phyloP scores from a whole-genome alignment of 2,329 filamentous ascomycete species.

The Trichoderma atroviride region DNA sequence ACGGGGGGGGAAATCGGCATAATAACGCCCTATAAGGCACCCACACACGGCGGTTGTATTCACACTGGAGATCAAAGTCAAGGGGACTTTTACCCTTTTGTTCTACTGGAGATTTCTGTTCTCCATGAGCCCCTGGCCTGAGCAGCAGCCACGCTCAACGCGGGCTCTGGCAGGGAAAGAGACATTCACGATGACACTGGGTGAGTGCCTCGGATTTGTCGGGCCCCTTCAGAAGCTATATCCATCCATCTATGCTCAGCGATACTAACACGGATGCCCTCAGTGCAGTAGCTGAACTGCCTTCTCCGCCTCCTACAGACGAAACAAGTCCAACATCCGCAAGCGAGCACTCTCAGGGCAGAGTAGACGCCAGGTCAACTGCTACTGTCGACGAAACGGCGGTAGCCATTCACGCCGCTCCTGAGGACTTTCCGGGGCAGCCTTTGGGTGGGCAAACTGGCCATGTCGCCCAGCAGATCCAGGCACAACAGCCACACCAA shows the following conservation, averaged over 20 bases:
- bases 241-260: neutral
- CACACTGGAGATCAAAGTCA: too few relatives aligned
- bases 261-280: neutral
- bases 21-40: too few relatives aligned
- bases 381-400: neutral
- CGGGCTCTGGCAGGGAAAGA: too few relatives aligned
- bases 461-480: neutral
- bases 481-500: neutral
- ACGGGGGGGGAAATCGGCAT: too few relatives aligned
- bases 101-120: too few relatives aligned
- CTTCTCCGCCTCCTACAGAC: conserved; percentile 66
- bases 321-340: conserved; percentile 52
- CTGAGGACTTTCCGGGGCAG: neutral
- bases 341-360: neutral
- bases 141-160: too few relatives aligned
- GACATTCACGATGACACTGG: too few relatives aligned
- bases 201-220: neutral
- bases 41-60: too few relatives aligned
- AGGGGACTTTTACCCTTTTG: too few relatives aligned
- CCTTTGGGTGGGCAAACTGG: neutral
- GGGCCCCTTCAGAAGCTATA: neutral
- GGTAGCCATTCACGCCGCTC: neutral
- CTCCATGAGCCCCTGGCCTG: too few relatives aligned
- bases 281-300: conserved; percentile 47
- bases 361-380: neutral